Evolutionary conservation across 2,329 filamentous ascomycete species (phyloP).

Genomic region (Ophiostoma angusticollis): DNA sequence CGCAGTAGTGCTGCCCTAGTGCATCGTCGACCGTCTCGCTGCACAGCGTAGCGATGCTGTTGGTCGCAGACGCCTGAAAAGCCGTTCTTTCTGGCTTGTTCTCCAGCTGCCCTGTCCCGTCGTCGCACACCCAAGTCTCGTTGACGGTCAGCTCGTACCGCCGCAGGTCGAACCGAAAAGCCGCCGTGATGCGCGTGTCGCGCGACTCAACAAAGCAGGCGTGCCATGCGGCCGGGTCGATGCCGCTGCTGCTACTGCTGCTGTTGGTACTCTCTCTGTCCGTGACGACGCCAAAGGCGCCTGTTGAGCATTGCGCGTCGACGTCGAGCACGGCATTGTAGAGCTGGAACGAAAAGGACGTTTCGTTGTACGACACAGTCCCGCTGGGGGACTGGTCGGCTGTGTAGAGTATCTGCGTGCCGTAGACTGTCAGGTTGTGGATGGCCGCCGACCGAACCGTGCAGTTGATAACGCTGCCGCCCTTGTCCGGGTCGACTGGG

Average conservation of each 20-base stretch:
- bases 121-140: conserved; percentile 15
- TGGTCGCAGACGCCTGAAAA: conserved; percentile 2
- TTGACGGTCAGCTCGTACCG: conserved; percentile 10
- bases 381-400: not conserved
- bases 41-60: conserved; percentile 4
- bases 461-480: conserved; percentile 5
- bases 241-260: no score
- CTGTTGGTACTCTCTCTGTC: no score
- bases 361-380: conserved; percentile 1
- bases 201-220: conserved; percentile 13
- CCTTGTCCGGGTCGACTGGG: no score
- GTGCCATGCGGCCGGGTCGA: conserved; percentile 7
- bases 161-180: conserved; percentile 9
- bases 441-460: not conserved
- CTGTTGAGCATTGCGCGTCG: conserved; percentile 11
- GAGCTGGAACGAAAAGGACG: conserved; percentile 11
- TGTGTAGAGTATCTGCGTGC: conserved; percentile 6
- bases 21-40: not conserved
- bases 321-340: conserved; percentile 10
- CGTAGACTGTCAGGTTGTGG: conserved; percentile 9
- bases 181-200: conserved; percentile 9
- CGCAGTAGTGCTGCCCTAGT: conserved; percentile 4
- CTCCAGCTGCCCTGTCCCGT: conserved; percentile 3
- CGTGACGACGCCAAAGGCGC: no score
- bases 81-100: not conserved